Evolutionary conservation across 805 yeast species (phyloP), one percentile per base, ranked within the genome.

Genomic region (Candida berthetii): DNA sequence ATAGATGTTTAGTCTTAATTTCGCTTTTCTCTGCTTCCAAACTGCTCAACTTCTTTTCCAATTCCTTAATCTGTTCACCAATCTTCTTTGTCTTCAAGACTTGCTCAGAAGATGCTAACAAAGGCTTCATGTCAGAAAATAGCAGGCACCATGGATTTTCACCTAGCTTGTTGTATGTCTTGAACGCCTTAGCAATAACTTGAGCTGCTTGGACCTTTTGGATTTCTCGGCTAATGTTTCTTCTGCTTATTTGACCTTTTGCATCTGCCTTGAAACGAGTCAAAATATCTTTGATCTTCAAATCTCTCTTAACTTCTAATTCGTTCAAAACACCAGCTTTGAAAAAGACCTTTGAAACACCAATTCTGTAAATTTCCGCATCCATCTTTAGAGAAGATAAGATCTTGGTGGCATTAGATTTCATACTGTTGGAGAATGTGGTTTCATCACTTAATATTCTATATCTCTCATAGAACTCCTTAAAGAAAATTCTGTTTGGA

Each of bases 241-340:
- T 53, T 54, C 98, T 76, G 2, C 74, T 68, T 7, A 74, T 44
- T n/a, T 65, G 71, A 6, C 95, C 97, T 46, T 88, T 71, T 5
- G 78, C 65, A 2, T 72, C 48, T 5, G 90, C 68, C 54, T 87
- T 95, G 42, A 93, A 72, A 4, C 63, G 61, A 0, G 82, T 72
- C 32, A 86, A 64, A 2, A 82, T 70, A 2, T 58, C 50, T 37
- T 74, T 71, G 31, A 93, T 62, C 39, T 76, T 72, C 29, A 68
- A 65, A 48, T 89, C 96, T 45, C 95, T 80, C 41, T 74, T 69
- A 48, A 79, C 79, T 58, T 93, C 99, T 44, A 93, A 71, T 42
- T 80, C 80, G 2, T 98, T 99, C 52, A 93, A 70, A 69, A 91
- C 87, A 49, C 99, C 99, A 29, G 98, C 96, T 57, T 95, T 85